phyloP scores from a whole-genome alignment of 78 protist genomes.

The Speleostelium caveatum region DNA sequence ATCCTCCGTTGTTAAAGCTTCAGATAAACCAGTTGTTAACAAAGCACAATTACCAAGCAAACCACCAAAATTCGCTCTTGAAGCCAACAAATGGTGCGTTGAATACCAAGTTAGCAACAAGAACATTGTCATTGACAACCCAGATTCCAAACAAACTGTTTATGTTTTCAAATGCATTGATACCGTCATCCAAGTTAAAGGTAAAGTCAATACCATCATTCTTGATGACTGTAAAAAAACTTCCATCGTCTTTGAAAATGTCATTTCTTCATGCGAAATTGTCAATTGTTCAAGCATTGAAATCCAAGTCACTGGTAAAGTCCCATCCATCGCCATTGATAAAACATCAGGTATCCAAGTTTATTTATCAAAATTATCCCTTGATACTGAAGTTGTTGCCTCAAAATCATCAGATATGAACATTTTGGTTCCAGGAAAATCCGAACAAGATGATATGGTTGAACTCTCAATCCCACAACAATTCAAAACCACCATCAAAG shows the following conservation, averaged over 20 bases:
- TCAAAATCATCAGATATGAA: conserved; percentile 95
- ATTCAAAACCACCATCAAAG: conserved; percentile 78
- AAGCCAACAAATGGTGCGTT: conserved; percentile 92
- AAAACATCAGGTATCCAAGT: conserved; percentile 88
- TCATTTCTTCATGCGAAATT: conserved; percentile 85
- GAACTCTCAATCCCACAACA: conserved; percentile 92
- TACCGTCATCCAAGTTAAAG: conserved; percentile 83
- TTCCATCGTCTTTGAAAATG: conserved; percentile 89
- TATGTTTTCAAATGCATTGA: conserved; percentile 86
- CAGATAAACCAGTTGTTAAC: conserved; percentile 40
- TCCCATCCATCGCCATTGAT: conserved; percentile 90
- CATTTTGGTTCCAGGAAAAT: conserved; percentile 86
- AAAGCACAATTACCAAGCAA: conserved; percentile 34
- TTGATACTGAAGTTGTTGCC: conserved; percentile 86
- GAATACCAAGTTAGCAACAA: conserved; percentile 84
- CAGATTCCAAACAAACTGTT: conserved; percentile 79
- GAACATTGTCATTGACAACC: conserved; percentile 68
- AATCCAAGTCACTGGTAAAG: conserved; percentile 84
- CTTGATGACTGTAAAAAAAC: conserved; percentile 91
- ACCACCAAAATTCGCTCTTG: conserved; percentile 70
- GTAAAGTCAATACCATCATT: conserved; percentile 93
- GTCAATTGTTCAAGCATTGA: conserved; percentile 89
- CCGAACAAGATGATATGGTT: conserved; percentile 78
- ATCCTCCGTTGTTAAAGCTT: conserved; percentile 76
- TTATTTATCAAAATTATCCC: conserved; percentile 74